These are phyloP conservation scores for Umbelopsis sp. DNA, from an alignment of 192 early-diverging fungal genomes.

Conservation along the genomic window DNA sequence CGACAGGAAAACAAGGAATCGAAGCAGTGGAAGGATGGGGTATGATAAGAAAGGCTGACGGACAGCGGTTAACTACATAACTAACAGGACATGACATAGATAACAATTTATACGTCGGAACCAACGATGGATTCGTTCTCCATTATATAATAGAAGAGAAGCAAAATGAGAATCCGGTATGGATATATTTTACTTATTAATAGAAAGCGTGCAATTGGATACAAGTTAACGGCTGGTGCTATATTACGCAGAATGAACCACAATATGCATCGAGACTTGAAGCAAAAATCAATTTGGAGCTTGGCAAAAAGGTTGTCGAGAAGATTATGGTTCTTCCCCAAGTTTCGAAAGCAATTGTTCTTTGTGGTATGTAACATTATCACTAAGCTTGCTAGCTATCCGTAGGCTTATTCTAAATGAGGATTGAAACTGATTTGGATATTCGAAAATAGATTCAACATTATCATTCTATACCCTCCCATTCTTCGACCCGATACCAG, in stretches of 20 bases:
- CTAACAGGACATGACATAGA: conserved; percentile 43
- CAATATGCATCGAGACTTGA: conserved; percentile 35
- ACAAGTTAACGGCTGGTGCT: not conserved
- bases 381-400: not conserved
- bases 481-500: conserved; percentile 46
- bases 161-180: conserved; percentile 20
- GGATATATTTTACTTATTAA: not conserved
- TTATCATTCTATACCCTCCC: conserved; percentile 65
- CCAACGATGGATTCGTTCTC: conserved; percentile 70
- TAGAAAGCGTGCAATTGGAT: not conserved
- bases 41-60: conserved; percentile 17
- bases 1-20: conserved; percentile 35
- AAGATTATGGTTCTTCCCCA: conserved; percentile 63
- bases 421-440: not conserved
- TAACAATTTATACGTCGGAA: conserved; percentile 74
- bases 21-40: conserved; percentile 55
- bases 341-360: conserved; percentile 64
- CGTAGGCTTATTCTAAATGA: too few relatives aligned
- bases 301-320: conserved; percentile 63
- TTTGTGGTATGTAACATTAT: conserved; percentile 56
- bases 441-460: conserved; percentile 55
- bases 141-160: conserved; percentile 64
- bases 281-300: conserved; percentile 53
- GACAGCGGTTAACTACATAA: not conserved
- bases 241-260: conserved; percentile 4